Evolutionary conservation across 2,329 filamentous ascomycete genomes (phyloP).

Genomic region (Balansia obtecta): DNA sequence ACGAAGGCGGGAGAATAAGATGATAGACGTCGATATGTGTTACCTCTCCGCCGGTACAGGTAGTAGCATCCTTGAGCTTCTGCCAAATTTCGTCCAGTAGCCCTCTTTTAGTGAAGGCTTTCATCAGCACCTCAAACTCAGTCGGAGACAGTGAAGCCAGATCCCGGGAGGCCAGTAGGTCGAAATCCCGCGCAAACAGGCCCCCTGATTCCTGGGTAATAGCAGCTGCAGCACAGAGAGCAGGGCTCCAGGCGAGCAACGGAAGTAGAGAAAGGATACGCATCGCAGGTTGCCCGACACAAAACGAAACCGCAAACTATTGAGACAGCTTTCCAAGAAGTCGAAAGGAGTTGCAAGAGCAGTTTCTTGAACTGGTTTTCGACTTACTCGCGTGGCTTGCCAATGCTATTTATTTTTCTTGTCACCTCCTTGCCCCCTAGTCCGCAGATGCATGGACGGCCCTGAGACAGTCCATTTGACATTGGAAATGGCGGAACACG

Average conservation of each 20-base stretch:
- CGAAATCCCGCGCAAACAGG: constrained; percentile 3
- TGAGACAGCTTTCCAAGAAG: not conserved
- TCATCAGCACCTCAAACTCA: not conserved
- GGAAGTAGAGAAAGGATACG: constrained; percentile 7
- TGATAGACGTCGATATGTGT: not conserved
- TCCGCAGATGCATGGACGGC: not conserved
- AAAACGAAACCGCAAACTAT: not conserved
- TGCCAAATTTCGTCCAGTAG: constrained; percentile 14
- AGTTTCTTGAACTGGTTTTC: not conserved
- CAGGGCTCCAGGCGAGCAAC: constrained; percentile 10
- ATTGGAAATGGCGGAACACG: not conserved
- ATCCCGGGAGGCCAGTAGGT: constrained; percentile 1
- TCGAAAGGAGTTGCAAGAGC: not conserved
- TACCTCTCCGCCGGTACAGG: constrained; percentile 16
- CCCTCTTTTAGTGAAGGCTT: constrained; percentile 6
- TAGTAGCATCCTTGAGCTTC: constrained; percentile 12
- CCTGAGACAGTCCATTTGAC: not conserved
- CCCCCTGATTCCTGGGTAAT: not conserved
- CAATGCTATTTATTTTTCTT: not conserved
- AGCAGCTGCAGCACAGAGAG: constrained; percentile 1
- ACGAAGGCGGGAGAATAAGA: not conserved
- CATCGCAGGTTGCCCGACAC: constrained; percentile 5
- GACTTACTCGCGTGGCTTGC: not conserved
- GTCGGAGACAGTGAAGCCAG: not conserved
- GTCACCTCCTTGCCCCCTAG: no score